phyloP scores from a whole-genome alignment of 2,329 filamentous ascomycete genomes.

The Graphilbum sp. region DNA sequence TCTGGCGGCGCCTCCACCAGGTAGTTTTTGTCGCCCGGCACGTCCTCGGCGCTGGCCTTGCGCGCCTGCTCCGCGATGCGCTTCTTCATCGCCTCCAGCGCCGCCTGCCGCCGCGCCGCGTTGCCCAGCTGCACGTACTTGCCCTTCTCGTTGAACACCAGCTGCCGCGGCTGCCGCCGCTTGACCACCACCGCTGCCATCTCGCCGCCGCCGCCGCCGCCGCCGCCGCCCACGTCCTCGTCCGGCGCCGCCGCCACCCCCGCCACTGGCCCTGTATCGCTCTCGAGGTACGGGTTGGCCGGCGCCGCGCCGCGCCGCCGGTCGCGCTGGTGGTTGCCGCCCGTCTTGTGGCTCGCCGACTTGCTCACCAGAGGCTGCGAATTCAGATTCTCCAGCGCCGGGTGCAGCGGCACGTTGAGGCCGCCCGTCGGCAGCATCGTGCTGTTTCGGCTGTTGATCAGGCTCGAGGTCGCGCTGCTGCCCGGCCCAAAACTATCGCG shows the following conservation, averaged over 20 bases:
- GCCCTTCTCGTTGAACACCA: conserved; percentile 87
- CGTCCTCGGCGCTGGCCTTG: conserved; percentile 88
- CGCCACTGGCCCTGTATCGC: conserved; percentile 31
- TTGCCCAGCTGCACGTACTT: conserved; percentile 95
- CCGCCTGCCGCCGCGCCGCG: conserved; percentile 71
- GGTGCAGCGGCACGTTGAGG: conserved; percentile 60
- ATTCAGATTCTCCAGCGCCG: conserved; percentile 47
- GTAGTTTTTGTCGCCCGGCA: conserved; percentile 79
- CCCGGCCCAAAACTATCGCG: conserved; percentile 32
- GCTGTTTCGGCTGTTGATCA: conserved; percentile 3
- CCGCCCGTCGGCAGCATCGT: conserved; percentile 31
- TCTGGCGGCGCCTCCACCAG: conserved; percentile 69
- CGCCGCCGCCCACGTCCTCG: conserved; percentile 54
- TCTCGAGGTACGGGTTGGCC: conserved; percentile 69
- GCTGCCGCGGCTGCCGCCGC: conserved; percentile 52
- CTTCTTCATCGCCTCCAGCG: conserved; percentile 87
- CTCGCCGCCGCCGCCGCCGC: conserved; percentile 24
- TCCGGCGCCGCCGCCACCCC: conserved; percentile 41
- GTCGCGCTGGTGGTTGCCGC: conserved; percentile 4
- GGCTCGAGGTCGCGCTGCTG: conserved; percentile 9
- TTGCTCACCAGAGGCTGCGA: conserved; percentile 25
- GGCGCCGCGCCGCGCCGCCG: not conserved
- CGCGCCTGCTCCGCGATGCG: conserved; percentile 74
- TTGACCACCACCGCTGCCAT: conserved; percentile 32
- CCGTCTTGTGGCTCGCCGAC: conserved; percentile 18